phyloP scores from a whole-genome alignment of 2,329 filamentous ascomycete genomes.

The Cytospora piceae region DNA sequence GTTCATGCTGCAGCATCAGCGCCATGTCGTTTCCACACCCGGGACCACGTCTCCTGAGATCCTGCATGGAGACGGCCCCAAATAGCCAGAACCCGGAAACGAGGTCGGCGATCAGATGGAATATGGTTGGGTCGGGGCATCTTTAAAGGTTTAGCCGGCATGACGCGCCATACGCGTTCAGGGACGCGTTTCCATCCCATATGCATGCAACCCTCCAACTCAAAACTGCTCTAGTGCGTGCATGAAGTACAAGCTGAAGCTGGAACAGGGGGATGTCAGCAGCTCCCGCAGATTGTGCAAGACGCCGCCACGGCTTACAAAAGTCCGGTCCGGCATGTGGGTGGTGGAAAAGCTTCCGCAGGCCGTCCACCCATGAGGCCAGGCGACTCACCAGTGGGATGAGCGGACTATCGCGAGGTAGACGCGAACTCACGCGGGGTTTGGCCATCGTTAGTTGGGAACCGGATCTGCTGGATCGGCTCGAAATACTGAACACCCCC shows the following conservation, averaged over 20 bases:
- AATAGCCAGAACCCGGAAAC: slow-evolving; percentile 22
- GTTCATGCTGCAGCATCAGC: slow-evolving; percentile 23
- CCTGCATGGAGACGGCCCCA: slow-evolving; percentile 16
- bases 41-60: slow-evolving; percentile 11
- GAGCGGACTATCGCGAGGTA: slow-evolving; percentile 4
- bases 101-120: slow-evolving; percentile 21
- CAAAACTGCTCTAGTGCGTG: slow-evolving; percentile 18
- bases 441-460: slow-evolving; percentile 5
- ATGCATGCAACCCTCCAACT: slow-evolving; percentile 19
- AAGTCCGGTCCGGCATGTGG: slow-evolving; percentile 10
- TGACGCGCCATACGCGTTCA: slow-evolving; percentile 28
- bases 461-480: background rate
- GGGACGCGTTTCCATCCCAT: slow-evolving; percentile 8
- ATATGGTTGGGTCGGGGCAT: slow-evolving; percentile 20
- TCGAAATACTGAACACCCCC: too few relatives aligned
- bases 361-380: background rate
- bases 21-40: slow-evolving; percentile 13
- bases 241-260: slow-evolving; percentile 14
- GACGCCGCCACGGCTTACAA: slow-evolving; percentile 21
- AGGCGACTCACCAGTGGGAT: slow-evolving; percentile 2
- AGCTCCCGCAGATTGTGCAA: slow-evolving; percentile 15
- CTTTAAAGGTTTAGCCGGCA: slow-evolving; percentile 16
- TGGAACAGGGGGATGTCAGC: slow-evolving; percentile 14
- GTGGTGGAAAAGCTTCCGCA: background rate
- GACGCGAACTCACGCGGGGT: slow-evolving; percentile 21